phyloP scores from a whole-genome alignment of 1,284 basidiomycete species.

The Cutaneotrichosporon sp. region DNA sequence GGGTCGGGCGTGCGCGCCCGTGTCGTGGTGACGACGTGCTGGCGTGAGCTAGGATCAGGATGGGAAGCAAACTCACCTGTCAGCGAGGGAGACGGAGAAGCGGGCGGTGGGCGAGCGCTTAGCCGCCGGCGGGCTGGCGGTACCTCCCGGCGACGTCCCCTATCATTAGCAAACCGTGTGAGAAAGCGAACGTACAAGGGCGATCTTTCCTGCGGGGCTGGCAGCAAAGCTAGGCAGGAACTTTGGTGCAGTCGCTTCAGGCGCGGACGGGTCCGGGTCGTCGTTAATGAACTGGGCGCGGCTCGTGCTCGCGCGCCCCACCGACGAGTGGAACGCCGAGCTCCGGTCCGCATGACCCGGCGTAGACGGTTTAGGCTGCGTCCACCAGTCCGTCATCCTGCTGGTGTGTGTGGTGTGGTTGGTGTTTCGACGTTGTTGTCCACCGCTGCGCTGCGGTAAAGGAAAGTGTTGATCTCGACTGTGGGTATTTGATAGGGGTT shows the following conservation, averaged over 20 bases:
- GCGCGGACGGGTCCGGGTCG: slow-evolving; percentile 35
- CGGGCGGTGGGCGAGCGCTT: slow-evolving; percentile 27
- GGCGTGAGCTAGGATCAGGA: not conserved
- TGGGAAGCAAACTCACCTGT: slow-evolving; percentile 15
- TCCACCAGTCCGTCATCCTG: slow-evolving; percentile 24
- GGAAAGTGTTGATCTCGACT: not conserved
- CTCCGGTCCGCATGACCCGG: slow-evolving; percentile 9
- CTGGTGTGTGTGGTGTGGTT: not conserved
- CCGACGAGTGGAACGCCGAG: slow-evolving; percentile 10
- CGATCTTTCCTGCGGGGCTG: slow-evolving; percentile 34
- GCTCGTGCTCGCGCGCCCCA: slow-evolving; percentile 7
- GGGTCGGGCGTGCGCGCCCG: slow-evolving; percentile 3
- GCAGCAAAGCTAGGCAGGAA: slow-evolving; percentile 39
- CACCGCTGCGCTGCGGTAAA: no score
- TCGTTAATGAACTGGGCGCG: slow-evolving; percentile 20
- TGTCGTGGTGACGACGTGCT: slow-evolving; percentile 17
- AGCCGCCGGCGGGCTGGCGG: slow-evolving; percentile 18
- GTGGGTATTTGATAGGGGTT: no score
- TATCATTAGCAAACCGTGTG: slow-evolving; percentile 1
- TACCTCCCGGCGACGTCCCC: slow-evolving; percentile 16
- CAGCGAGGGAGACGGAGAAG: slow-evolving; percentile 22
- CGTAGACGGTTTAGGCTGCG: slow-evolving; percentile 11
- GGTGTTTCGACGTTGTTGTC: slow-evolving; percentile 3
- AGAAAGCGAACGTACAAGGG: slow-evolving; percentile 24
- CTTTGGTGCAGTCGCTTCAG: slow-evolving; percentile 33